Conservation (phyloP, 129 eudicot genomes). For the Smallanthus sonchifolius region DNA sequence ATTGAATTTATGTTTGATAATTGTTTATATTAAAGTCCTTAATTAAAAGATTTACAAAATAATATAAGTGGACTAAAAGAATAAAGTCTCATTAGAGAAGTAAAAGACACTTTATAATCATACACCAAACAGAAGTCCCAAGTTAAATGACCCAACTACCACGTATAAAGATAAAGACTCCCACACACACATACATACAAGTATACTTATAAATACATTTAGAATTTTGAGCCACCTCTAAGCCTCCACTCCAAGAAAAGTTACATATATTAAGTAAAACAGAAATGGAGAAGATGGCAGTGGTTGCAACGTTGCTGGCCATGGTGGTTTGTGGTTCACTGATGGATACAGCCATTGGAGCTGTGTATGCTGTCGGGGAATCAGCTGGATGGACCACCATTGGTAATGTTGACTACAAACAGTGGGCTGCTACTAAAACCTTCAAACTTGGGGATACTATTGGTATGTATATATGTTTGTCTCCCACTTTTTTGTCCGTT, state of each 20-base stretch:
- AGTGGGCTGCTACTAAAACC: constrained; percentile 72
- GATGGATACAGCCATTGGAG: constrained; percentile 33
- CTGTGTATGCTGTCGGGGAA: constrained; percentile 77
- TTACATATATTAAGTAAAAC: neutral
- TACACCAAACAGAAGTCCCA: neutral
- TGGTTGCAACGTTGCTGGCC: constrained; percentile 22
- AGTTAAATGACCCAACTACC: constrained; percentile 31
- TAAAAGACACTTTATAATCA: constrained; percentile 8
- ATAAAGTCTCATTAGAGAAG: constrained; percentile 5
- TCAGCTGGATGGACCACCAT: constrained; percentile 89
- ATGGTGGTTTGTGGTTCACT: constrained; percentile 20
- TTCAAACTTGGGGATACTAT: constrained; percentile 70
- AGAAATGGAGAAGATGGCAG: constrained; percentile 22
- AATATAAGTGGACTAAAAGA: neutral
- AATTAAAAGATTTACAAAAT: neutral
- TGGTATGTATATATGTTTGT: constrained; percentile 32
- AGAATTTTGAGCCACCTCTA: constrained; percentile 13
- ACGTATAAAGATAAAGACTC: constrained; percentile 27
- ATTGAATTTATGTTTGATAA: neutral
- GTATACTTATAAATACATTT: constrained; percentile 19
- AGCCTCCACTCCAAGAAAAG: constrained; percentile 11
- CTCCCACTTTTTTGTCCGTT: neutral
- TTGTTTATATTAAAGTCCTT: neutral
- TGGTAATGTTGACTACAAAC: constrained; percentile 72
- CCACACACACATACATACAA: constrained; percentile 11